Conservation (phyloP, 768 basidiomycete genomes). For the Auriculariales sp. region DNA sequence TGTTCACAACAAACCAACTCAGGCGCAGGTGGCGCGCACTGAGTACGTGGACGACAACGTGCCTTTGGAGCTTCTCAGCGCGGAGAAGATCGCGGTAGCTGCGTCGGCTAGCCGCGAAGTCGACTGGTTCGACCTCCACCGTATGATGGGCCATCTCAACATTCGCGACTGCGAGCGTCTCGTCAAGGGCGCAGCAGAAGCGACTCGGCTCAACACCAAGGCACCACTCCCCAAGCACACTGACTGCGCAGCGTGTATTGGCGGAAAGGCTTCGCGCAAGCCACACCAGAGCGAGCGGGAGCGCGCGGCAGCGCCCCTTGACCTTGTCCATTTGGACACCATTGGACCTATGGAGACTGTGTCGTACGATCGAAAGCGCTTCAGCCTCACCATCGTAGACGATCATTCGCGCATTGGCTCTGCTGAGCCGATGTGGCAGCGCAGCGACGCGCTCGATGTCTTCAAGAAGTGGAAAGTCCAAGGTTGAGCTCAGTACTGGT, state of each 20-base stretch:
- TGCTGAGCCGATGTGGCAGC: not conserved
- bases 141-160: not conserved
- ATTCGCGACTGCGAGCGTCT: not conserved
- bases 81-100: not conserved
- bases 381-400: slow-evolving; percentile 10
- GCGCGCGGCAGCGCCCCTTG: slow-evolving; percentile 1
- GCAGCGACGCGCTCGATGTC: not conserved
- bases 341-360: slow-evolving; percentile 9
- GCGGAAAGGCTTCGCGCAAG: not conserved
- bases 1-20: not conserved
- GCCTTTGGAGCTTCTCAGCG: not conserved
- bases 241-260: not conserved
- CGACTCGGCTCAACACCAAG: not conserved
- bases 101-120: not conserved
- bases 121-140: not conserved
- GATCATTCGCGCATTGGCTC: slow-evolving; percentile 3
- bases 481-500: not conserved
- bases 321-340: slow-evolving; percentile 9
- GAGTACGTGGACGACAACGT: not conserved
- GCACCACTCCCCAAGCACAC: not conserved
- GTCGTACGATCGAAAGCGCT: not conserved
- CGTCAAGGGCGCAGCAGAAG: not conserved
- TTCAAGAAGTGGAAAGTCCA: not conserved
- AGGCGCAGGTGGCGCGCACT: not conserved
- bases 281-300: not conserved